Evolutionary conservation across 495 filamentous ascomycete genomes (phyloP).

Genomic region (Podospora bellae-mahoneyi): DNA sequence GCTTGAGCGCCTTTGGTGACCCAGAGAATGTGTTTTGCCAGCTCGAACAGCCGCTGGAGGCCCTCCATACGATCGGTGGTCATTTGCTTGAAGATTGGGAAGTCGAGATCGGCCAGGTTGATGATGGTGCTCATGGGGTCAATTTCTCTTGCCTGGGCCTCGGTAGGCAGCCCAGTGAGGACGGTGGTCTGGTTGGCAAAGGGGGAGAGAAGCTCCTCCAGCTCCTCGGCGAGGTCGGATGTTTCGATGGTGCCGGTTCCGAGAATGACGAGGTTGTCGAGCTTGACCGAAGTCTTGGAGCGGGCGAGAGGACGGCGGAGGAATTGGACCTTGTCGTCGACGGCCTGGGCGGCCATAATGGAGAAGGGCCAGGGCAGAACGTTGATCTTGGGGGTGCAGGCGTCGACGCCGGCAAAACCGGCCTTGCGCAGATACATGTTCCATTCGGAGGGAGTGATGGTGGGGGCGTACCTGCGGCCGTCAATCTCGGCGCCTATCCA

Average conservation of each 20-base stretch:
- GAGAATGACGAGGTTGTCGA: slow-evolving; percentile 20
- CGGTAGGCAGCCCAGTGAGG: slow-evolving; percentile 4
- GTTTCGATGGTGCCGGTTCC: slow-evolving; percentile 13
- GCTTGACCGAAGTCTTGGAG: not conserved
- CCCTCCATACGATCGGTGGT: slow-evolving; percentile 16
- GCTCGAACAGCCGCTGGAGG: slow-evolving; percentile 33
- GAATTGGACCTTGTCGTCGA: not conserved
- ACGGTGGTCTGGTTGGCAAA: slow-evolving; percentile 6
- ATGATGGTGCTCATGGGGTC: slow-evolving; percentile 33
- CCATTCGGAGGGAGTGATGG: not conserved
- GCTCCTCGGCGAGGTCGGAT: slow-evolving; percentile 7
- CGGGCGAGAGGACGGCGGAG: not conserved
- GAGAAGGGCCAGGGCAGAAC: slow-evolving; percentile 33
- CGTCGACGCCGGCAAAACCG: not conserved
- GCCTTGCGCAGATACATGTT: not conserved
- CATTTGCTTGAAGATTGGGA: slow-evolving; percentile 32
- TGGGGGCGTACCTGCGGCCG: not conserved
- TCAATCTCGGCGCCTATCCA: not conserved
- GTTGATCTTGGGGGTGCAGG: not conserved
- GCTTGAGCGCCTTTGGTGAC: slow-evolving; percentile 28
- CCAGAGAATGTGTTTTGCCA: slow-evolving; percentile 43
- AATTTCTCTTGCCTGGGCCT: not conserved
- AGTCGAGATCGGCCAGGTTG: slow-evolving; percentile 41
- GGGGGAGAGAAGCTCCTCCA: slow-evolving; percentile 6
- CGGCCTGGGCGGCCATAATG: slow-evolving; percentile 20